Conservation (phyloP, 106 monocot genomes). For the Apostasia ramifera region DNA sequence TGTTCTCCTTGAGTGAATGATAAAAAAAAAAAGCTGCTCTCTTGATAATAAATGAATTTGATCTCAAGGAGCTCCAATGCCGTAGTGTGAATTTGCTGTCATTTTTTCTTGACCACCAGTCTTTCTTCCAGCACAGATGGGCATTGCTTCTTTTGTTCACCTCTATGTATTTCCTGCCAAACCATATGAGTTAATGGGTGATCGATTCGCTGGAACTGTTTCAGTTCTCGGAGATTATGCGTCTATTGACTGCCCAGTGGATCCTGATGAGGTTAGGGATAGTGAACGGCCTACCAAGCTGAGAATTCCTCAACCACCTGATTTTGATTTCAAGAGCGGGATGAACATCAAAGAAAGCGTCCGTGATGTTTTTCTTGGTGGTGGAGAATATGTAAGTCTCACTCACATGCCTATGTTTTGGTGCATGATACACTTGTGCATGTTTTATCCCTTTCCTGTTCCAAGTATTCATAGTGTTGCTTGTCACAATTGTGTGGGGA, state of each 20-base stretch:
- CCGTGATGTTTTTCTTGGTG: conserved; percentile 84
- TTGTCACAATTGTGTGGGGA: too few species aligned
- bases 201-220: conserved; percentile 45
- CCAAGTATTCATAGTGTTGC: too few species aligned
- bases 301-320: conserved; percentile 67
- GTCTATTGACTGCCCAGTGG: conserved; percentile 70
- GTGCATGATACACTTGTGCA: background rate
- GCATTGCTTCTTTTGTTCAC: conserved; percentile 80
- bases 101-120: background rate
- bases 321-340: conserved; percentile 34
- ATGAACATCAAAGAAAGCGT: conserved; percentile 83
- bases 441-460: background rate
- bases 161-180: conserved; percentile 84
- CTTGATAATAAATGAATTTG: too few species aligned
- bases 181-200: conserved; percentile 82
- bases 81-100: too few species aligned
- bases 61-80: too few species aligned
- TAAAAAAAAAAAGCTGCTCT: too few species aligned
- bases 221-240: conserved; percentile 92
- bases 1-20: too few species aligned
- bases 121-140: conserved; percentile 81
- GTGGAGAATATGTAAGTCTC: conserved; percentile 84
- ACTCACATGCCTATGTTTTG: background rate
- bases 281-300: conserved; percentile 84
- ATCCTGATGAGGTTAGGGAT: conserved; percentile 91